A percentile compares a stretch with the other conserved stretches of the same genome.
Conservation (phyloP, 352 stramenopile genomes). For the Phytopythium aichiense region DNA sequence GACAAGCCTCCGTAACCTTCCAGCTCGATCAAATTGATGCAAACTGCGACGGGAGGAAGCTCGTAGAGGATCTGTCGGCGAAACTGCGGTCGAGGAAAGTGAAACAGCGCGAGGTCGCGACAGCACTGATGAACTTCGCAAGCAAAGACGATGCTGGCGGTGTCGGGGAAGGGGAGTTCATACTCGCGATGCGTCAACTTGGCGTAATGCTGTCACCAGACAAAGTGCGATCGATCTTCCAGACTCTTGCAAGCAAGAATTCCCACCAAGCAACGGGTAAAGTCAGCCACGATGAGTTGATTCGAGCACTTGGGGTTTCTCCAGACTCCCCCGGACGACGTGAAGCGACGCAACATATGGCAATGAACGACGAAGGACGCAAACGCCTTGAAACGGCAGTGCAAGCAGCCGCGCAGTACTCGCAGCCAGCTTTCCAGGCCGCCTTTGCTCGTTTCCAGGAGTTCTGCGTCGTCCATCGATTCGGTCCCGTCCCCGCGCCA, state of each 20-base stretch:
- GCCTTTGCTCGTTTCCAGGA: conserved; percentile 38
- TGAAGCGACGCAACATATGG: neutral
- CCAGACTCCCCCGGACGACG: neutral
- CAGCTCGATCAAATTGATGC: conserved; percentile 12
- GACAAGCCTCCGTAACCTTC: neutral
- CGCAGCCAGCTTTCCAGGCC: conserved; percentile 21
- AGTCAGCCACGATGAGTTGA: conserved; percentile 1
- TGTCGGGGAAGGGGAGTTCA: conserved; percentile 23
- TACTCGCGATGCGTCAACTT: conserved; percentile 24
- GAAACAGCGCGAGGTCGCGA: conserved; percentile 8
- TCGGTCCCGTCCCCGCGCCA: conserved; percentile 22
- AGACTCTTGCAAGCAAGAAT: conserved; percentile 12
- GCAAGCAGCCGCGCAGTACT: conserved; percentile 24
- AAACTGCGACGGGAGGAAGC: neutral
- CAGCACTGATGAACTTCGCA: conserved; percentile 15
- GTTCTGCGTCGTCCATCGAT: conserved; percentile 47
- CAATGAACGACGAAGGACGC: conserved; percentile 25
- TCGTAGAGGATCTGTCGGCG: conserved; percentile 15
- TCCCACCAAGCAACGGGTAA: conserved; percentile 3
- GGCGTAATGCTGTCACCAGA: conserved; percentile 17
- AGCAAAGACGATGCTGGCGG: conserved; percentile 1
- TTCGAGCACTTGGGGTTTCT: conserved; percentile 1
- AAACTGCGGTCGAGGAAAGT: conserved; percentile 11
- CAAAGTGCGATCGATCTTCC: conserved; percentile 24
- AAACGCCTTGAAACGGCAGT: conserved; percentile 25